These are phyloP conservation scores for Globisporangium uncinulatum DNA, from an alignment of 352 stramenopile species.

Conservation along the genomic window DNA sequence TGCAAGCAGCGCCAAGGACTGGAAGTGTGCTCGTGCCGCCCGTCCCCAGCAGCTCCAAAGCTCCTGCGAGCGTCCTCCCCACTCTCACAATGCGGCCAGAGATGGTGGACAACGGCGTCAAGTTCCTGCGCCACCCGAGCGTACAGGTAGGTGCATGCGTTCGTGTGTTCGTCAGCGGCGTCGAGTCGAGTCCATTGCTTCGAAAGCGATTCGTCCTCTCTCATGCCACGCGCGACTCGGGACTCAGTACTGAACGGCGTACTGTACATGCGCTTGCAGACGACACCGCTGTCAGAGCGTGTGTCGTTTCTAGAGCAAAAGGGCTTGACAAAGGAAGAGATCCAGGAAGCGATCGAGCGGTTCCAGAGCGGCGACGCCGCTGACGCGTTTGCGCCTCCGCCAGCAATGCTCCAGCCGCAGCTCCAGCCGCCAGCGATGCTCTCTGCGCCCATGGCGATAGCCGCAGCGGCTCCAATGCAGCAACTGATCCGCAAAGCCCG, in stretches of 20 bases:
- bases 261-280: conserved; percentile 10
- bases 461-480: conserved; percentile 36
- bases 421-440: conserved; percentile 11
- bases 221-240: too few species aligned
- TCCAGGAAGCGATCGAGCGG: conserved; percentile 70
- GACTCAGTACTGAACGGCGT: neutral
- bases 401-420: conserved; percentile 12
- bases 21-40: too few species aligned
- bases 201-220: too few species aligned
- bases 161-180: neutral
- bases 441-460: conserved; percentile 41
- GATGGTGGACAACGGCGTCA: conserved; percentile 74
- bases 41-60: too few species aligned
- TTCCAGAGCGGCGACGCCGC: conserved; percentile 27
- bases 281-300: conserved; percentile 69
- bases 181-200: neutral
- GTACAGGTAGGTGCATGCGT: conserved; percentile 41
- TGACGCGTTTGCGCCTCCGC: neutral
- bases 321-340: conserved; percentile 76
- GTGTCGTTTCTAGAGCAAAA: conserved; percentile 79
- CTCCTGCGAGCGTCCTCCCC: too few species aligned
- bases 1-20: conserved; percentile 1
- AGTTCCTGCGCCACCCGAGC: conserved; percentile 77
- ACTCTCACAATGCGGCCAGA: conserved; percentile 38
- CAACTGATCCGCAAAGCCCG: conserved; percentile 28